These are phyloP conservation scores for Rhizopus delemar DNA, from an alignment of 371 early-diverging fungal species.

Conservation along the genomic window DNA sequence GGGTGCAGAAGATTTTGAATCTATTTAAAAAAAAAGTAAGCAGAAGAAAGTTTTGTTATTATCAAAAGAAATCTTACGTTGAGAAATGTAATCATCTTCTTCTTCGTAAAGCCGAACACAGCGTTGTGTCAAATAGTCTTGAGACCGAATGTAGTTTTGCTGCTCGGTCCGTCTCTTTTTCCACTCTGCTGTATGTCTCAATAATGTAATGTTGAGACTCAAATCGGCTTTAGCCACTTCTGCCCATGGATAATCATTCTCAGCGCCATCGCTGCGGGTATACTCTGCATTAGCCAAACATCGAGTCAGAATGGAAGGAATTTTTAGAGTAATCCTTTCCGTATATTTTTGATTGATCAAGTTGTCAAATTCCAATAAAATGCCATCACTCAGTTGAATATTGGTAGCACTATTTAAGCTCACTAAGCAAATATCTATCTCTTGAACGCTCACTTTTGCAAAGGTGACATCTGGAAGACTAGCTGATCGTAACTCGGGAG, in stretches of 20 bases:
- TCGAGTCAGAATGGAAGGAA: slow-evolving; percentile 60
- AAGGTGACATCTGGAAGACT: slow-evolving; percentile 69
- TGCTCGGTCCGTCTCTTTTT: slow-evolving; percentile 55
- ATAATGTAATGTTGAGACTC: slow-evolving; percentile 64
- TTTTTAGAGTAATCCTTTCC: slow-evolving; percentile 58
- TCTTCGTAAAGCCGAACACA: slow-evolving; percentile 64
- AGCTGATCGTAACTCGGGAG: slow-evolving; percentile 47
- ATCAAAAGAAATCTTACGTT: slow-evolving; percentile 15
- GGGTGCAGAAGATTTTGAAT: slow-evolving; percentile 24
- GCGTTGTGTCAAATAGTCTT: slow-evolving; percentile 68
- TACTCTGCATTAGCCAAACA: slow-evolving; percentile 58
- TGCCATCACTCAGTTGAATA: slow-evolving; percentile 57
- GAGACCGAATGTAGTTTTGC: slow-evolving; percentile 61
- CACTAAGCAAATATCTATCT: slow-evolving; percentile 68
- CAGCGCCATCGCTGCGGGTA: slow-evolving; percentile 3
- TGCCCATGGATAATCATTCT: slow-evolving; percentile 60
- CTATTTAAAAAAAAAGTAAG: slow-evolving; percentile 2
- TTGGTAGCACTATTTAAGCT: slow-evolving; percentile 61
- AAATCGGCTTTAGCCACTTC: slow-evolving; percentile 70
- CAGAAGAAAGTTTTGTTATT: neutral
- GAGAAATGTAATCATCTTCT: slow-evolving; percentile 22
- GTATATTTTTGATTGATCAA: slow-evolving; percentile 64
- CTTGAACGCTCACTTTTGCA: slow-evolving; percentile 58
- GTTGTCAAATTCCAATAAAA: slow-evolving; percentile 67
- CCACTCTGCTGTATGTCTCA: slow-evolving; percentile 63